phyloP scores from a whole-genome alignment of 805 yeast genomes.

The Saccharomycopsis fermentans region DNA sequence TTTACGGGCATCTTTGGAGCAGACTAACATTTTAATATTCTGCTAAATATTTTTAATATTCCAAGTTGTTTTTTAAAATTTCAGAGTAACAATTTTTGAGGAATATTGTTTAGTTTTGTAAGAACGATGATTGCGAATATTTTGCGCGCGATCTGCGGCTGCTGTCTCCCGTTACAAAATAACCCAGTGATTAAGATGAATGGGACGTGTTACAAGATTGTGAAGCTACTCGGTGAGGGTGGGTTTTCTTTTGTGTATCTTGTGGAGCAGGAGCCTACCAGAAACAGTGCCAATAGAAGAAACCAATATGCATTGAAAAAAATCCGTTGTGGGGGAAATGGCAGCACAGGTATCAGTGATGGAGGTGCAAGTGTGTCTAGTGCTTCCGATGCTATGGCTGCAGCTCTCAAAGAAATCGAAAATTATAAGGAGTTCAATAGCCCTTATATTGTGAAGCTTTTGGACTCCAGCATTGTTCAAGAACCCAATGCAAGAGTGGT shows the following conservation, averaged over 20 bases:
- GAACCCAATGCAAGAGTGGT: constrained; percentile 76
- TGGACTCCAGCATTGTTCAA: constrained; percentile 63
- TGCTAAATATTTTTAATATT: no score
- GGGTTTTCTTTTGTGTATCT: constrained; percentile 82
- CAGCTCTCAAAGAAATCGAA: constrained; percentile 70
- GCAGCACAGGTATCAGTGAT: neutral
- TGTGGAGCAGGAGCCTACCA: constrained; percentile 40
- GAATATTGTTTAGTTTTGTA: no score
- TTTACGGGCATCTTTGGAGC: no score
- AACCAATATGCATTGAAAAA: constrained; percentile 68
- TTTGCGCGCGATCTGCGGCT: constrained; percentile 6
- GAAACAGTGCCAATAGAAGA: constrained; percentile 14
- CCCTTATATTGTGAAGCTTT: constrained; percentile 55
- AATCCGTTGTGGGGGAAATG: constrained; percentile 45
- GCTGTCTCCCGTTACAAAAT: constrained; percentile 5
- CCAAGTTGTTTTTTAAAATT: no score
- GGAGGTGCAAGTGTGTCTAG: constrained; percentile 35
- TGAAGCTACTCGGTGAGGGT: constrained; percentile 78
- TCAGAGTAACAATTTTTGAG: no score
- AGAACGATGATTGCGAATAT: neutral
- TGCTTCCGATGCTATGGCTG: constrained; percentile 64
- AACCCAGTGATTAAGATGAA: constrained; percentile 39
- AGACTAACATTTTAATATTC: no score
- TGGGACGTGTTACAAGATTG: constrained; percentile 49
- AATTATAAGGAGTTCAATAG: constrained; percentile 61